These are phyloP conservation scores for Glycine tomentella DNA, from an alignment of 306 rosid species.

Conservation along the genomic window DNA sequence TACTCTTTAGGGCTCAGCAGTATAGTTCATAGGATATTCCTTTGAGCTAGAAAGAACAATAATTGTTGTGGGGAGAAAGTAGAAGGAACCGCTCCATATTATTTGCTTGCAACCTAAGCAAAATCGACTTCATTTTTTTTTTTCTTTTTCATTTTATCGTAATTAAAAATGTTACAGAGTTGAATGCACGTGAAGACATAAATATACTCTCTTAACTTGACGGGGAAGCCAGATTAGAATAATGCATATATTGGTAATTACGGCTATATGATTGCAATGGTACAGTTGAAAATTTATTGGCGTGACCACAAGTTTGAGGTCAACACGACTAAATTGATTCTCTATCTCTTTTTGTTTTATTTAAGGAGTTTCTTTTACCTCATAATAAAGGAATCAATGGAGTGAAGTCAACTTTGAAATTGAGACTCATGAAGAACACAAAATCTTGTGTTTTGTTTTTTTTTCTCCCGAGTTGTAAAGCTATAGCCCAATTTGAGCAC, in stretches of 20 bases:
- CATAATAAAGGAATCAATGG: slow-evolving; percentile 23
- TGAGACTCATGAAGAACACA: slow-evolving; percentile 6
- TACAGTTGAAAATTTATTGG: slow-evolving; percentile 22
- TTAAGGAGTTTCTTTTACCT: slow-evolving; percentile 10
- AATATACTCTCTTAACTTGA: slow-evolving; percentile 48
- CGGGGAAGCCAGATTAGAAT: slow-evolving; percentile 52
- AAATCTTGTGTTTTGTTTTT: too few species aligned
- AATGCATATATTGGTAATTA: slow-evolving; percentile 37
- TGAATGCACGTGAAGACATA: slow-evolving; percentile 43
- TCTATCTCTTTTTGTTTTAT: not conserved
- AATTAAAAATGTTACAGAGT: slow-evolving; percentile 40
- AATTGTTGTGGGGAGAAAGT: slow-evolving; percentile 13
- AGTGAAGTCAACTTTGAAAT: slow-evolving; percentile 38
- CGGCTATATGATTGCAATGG: slow-evolving; percentile 30
- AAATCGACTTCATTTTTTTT: not conserved
- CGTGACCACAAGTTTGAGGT: slow-evolving; percentile 53
- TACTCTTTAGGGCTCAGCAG: not conserved
- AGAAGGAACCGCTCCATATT: not conserved
- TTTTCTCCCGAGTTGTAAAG: not conserved
- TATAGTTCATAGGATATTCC: slow-evolving; percentile 4
- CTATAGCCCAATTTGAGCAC: not conserved
- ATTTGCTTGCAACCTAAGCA: slow-evolving; percentile 33
- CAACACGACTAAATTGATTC: slow-evolving; percentile 37
- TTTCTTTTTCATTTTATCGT: not conserved
- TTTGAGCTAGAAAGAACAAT: slow-evolving; percentile 19